Conservation (phyloP, 106 monocot genomes). For the Dactylorhiza incarnata region DNA sequence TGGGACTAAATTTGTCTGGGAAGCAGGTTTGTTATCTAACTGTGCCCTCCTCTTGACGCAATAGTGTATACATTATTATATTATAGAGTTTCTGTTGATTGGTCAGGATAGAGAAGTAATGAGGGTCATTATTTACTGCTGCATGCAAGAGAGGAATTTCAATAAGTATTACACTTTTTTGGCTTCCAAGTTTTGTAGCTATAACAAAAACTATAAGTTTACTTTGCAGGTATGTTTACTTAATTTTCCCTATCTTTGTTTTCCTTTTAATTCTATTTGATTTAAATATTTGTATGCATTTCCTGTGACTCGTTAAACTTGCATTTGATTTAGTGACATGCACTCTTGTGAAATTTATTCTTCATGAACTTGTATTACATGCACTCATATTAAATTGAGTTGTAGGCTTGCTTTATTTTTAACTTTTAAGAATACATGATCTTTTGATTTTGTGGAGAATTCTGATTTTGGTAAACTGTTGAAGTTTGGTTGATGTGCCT, state of each 20-base stretch:
- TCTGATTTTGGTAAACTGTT: not conserved
- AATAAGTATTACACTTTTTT: conserved; percentile 86
- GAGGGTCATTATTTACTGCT: conserved; percentile 89
- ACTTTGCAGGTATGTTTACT: conserved; percentile 59
- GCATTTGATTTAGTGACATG: not conserved
- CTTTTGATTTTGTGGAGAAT: not conserved
- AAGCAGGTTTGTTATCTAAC: conserved; percentile 55
- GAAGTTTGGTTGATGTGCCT: not conserved
- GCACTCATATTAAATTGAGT: not conserved
- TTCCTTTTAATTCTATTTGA: not conserved
- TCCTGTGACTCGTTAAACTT: not conserved
- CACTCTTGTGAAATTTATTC: not conserved
- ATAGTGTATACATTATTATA: not conserved
- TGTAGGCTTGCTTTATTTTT: not conserved
- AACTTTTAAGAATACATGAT: not conserved
- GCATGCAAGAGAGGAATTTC: conserved; percentile 86
- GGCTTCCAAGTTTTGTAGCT: conserved; percentile 87
- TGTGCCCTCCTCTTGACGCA: not conserved
- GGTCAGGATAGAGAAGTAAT: conserved; percentile 87
- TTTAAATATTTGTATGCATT: not conserved
- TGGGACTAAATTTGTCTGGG: conserved; percentile 71
- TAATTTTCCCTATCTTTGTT: not conserved
- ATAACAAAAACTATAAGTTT: conserved; percentile 96
- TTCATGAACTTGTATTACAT: not conserved
- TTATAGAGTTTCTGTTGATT: not conserved